Conservation (phyloP, 2,329 filamentous ascomycete species). For the Sclerotinia subarctica region DNA sequence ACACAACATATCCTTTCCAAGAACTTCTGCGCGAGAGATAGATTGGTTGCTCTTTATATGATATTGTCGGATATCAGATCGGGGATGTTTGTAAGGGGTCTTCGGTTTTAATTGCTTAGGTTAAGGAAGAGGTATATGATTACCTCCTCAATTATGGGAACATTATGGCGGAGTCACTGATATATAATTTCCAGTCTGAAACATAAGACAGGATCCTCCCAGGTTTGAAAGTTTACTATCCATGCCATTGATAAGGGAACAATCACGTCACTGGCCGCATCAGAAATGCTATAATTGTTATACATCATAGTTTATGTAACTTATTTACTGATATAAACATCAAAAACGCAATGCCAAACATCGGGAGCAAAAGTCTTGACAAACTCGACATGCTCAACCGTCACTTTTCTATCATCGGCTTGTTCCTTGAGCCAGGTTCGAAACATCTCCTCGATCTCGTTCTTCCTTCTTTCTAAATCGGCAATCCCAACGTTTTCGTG, state of each 20-base stretch:
- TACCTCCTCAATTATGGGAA: background rate
- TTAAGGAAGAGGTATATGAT: background rate
- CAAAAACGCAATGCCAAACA: slow-evolving; percentile 69
- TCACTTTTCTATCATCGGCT: slow-evolving; percentile 29
- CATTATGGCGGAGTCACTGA: background rate
- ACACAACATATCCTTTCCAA: background rate
- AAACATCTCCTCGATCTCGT: slow-evolving; percentile 31
- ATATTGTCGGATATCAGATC: background rate
- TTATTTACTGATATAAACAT: slow-evolving; percentile 45
- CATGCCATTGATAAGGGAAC: too few species aligned
- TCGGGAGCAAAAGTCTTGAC: slow-evolving; percentile 69
- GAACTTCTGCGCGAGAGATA: background rate
- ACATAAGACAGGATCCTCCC: background rate
- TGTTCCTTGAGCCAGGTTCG: slow-evolving; percentile 23
- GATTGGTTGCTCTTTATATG: background rate
- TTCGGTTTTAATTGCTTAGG: background rate
- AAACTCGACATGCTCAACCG: slow-evolving; percentile 56
- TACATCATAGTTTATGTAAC: background rate
- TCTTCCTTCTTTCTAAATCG: slow-evolving; percentile 45
- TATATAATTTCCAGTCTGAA: background rate
- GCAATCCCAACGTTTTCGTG: slow-evolving; percentile 62
- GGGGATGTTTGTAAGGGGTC: background rate
- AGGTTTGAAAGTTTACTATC: background rate
- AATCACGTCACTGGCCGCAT: background rate
- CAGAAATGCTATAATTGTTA: background rate